These are phyloP conservation scores for Phytophthora cajani DNA, from an alignment of 352 stramenopile genomes.

Conservation along the genomic window DNA sequence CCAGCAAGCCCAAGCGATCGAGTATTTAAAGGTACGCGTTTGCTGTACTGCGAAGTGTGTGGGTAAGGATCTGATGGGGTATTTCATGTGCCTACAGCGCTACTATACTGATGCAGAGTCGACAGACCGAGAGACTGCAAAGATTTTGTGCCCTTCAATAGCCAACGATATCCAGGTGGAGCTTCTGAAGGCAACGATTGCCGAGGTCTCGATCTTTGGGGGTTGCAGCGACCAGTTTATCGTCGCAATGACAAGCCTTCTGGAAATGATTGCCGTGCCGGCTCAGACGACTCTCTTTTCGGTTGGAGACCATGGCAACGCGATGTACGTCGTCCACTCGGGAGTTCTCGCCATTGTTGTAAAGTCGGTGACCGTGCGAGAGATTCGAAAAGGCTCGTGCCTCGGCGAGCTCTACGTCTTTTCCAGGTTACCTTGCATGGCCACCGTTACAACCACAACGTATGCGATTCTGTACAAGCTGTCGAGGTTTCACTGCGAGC, in stretches of 20 bases:
- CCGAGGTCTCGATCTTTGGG: not conserved
- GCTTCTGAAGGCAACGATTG: constrained; percentile 42
- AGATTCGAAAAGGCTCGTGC: constrained; percentile 65
- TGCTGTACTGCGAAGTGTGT: too few relatives aligned
- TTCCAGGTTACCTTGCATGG: constrained; percentile 35
- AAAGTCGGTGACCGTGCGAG: constrained; percentile 54
- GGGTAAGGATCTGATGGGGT: too few relatives aligned
- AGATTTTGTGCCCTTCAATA: constrained; percentile 69
- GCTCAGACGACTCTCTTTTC: constrained; percentile 60
- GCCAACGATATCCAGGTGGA: constrained; percentile 72
- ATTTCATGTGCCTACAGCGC: constrained; percentile 28
- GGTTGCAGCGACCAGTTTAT: constrained; percentile 47
- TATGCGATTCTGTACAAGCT: constrained; percentile 70
- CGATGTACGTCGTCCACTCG: constrained; percentile 74
- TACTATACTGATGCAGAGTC: constrained; percentile 66
- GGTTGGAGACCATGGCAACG: constrained; percentile 53
- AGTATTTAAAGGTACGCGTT: constrained; percentile 1
- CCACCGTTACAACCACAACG: constrained; percentile 57
- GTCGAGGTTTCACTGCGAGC: constrained; percentile 55
- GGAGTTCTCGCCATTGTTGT: constrained; percentile 52
- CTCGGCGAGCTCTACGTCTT: constrained; percentile 61
- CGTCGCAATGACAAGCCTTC: constrained; percentile 58
- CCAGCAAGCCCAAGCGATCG: constrained; percentile 2
- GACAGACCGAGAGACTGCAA: constrained; percentile 67
- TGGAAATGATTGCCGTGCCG: constrained; percentile 57